phyloP scores from a whole-genome alignment of 371 early-diverging fungal genomes.

The Mucor lusitanicus region DNA sequence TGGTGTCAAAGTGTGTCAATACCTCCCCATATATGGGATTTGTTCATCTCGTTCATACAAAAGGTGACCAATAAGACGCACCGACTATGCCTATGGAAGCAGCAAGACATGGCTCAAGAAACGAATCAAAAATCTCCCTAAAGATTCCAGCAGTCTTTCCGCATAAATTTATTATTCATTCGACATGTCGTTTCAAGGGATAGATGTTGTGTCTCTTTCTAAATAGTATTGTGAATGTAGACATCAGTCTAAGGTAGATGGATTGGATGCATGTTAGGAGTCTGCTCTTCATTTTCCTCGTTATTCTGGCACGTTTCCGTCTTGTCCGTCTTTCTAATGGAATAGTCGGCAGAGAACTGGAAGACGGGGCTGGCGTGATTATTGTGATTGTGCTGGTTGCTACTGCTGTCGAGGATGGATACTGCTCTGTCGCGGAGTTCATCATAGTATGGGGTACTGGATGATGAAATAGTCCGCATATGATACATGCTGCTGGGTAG shows the following conservation, averaged over 20 bases:
- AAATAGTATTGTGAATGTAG: neutral
- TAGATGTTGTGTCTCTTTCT: conserved; percentile 7
- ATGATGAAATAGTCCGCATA: conserved; percentile 17
- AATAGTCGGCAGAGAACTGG: neutral
- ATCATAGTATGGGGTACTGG: conserved; percentile 8
- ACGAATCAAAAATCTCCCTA: conserved; percentile 1
- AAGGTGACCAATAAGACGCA: neutral
- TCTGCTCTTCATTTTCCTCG: neutral
- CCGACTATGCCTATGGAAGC: neutral
- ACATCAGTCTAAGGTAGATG: neutral
- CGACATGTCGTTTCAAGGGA: neutral
- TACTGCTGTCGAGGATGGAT: neutral
- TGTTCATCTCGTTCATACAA: neutral
- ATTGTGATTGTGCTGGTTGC: neutral
- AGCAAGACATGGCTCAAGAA: neutral
- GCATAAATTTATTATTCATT: neutral
- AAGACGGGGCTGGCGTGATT: neutral
- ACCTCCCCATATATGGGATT: neutral
- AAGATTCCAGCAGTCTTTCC: neutral
- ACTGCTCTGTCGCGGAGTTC: neutral
- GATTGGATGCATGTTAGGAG: neutral
- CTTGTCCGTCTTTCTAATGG: neutral
- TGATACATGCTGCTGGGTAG: conserved; percentile 17
- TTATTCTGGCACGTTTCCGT: neutral
- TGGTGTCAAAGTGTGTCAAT: neutral